Conservation (phyloP, 495 filamentous ascomycete genomes). For the Aspergillus asperescens region DNA sequence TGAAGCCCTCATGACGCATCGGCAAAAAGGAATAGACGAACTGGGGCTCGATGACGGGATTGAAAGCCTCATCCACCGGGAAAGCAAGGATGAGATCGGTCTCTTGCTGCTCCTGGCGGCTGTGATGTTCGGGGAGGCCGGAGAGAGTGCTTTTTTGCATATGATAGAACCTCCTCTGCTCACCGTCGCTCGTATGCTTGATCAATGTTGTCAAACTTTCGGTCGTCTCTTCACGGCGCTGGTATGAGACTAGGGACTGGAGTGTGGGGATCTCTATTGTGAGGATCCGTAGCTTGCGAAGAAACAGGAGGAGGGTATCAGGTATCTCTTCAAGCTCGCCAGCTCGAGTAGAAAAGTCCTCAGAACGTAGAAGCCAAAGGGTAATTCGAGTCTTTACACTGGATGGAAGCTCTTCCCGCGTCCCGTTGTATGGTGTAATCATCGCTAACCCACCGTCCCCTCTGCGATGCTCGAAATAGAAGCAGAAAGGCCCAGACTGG, state of each 20-base stretch:
- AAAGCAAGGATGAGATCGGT: slow-evolving; percentile 3
- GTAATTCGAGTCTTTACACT: not conserved
- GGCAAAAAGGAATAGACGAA: slow-evolving; percentile 3
- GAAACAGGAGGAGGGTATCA: slow-evolving; percentile 2
- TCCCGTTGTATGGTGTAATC: not conserved
- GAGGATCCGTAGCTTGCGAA: not conserved
- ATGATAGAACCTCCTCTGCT: not conserved
- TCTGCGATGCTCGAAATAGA: not conserved
- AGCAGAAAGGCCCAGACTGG: not conserved
- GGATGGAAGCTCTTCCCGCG: not conserved
- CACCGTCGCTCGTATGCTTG: not conserved
- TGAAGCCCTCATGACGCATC: not conserved
- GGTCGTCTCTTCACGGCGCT: not conserved
- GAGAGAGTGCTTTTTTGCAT: not conserved
- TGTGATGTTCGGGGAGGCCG: not conserved
- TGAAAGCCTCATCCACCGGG: not conserved
- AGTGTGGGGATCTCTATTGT: not conserved
- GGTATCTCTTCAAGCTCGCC: not conserved
- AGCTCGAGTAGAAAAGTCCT: not conserved
- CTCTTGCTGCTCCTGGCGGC: not conserved
- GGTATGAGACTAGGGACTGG: not conserved
- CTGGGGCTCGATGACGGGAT: not conserved
- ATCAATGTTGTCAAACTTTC: not conserved
- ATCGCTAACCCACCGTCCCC: not conserved
- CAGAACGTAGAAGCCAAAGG: not conserved